A percentile compares a stretch with the other conserved stretches of the same genome.
These are phyloP conservation scores for Gossypium sturtianum DNA, from an alignment of 345 rosid species.

Conservation along the genomic window DNA sequence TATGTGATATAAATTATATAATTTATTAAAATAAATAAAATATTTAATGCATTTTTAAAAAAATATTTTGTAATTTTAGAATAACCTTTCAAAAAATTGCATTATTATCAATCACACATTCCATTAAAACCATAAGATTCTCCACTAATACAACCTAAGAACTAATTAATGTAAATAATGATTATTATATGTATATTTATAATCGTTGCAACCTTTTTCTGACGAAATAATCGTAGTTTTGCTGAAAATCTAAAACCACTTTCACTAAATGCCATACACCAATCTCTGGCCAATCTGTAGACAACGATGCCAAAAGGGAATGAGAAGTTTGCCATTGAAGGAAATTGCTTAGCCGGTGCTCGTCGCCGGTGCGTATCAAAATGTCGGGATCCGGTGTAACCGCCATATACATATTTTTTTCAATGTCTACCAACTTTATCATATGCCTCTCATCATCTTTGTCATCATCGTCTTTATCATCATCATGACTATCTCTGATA, in stretches of 20 bases:
- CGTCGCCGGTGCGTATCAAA: conserved; percentile 41
- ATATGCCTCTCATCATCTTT: background rate
- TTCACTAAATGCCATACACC: conserved; percentile 11
- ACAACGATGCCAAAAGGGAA: conserved; percentile 25
- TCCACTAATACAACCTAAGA: too few relatives aligned
- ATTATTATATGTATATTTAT: too few relatives aligned
- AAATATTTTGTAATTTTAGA: too few relatives aligned
- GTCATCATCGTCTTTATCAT: background rate
- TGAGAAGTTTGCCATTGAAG: conserved; percentile 43
- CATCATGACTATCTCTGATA: background rate
- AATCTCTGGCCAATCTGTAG: conserved; percentile 63
- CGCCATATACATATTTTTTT: conserved; percentile 46
- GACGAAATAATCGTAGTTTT: background rate
- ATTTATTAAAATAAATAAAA: too few relatives aligned
- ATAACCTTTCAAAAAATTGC: too few relatives aligned
- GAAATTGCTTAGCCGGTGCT: conserved; percentile 47
- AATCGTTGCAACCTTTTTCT: background rate
- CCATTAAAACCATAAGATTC: too few relatives aligned
- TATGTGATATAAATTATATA: too few relatives aligned
- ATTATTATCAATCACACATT: too few relatives aligned
- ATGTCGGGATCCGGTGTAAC: conserved; percentile 51
- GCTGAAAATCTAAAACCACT: background rate
- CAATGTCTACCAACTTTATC: conserved; percentile 32
- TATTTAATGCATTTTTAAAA: too few relatives aligned
- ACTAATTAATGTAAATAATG: too few relatives aligned